Percentiles rank a stretch among this genome's conserved stretches.
phyloP scores from a whole-genome alignment of 2,329 filamentous ascomycete genomes.

The Microsporum canis region DNA sequence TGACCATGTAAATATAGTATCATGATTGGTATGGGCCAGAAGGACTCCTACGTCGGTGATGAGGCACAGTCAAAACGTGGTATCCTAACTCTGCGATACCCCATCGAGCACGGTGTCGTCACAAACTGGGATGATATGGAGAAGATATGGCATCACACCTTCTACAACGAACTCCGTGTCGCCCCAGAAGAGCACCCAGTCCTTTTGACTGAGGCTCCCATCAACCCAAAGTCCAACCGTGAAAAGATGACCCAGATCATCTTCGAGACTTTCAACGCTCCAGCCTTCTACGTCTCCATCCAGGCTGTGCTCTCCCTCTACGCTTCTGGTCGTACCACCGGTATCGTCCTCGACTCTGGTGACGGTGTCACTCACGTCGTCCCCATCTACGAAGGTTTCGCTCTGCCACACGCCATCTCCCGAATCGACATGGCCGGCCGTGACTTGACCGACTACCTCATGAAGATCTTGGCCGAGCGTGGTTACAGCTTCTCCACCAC shows the following conservation, averaged over 20 bases:
- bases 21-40: slow-evolving; percentile 99
- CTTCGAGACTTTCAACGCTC: slow-evolving; percentile 99
- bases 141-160: slow-evolving; percentile 99
- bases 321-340: slow-evolving; percentile 99
- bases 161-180: slow-evolving; percentile 99
- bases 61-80: slow-evolving; percentile 99
- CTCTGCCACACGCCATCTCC: slow-evolving; percentile 97
- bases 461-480: slow-evolving; percentile 99
- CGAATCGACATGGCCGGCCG: slow-evolving; percentile 99
- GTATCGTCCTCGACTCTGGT: slow-evolving; percentile 99
- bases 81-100: slow-evolving; percentile 99
- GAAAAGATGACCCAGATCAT: slow-evolving; percentile 99
- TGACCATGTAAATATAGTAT: slow-evolving; percentile 50
- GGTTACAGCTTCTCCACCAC: slow-evolving; percentile 99
- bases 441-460: slow-evolving; percentile 97
- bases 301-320: slow-evolving; percentile 99
- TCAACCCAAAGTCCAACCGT: slow-evolving; percentile 99
- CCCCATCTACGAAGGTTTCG: slow-evolving; percentile 99
- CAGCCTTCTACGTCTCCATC: slow-evolving; percentile 99
- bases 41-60: slow-evolving; percentile 99
- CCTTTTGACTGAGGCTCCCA: slow-evolving; percentile 95
- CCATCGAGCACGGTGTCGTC: slow-evolving; percentile 99
- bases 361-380: slow-evolving; percentile 99
- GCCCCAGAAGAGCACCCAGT: slow-evolving; percentile 99
- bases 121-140: slow-evolving; percentile 99